These are phyloP conservation scores for Botryotinia calthae DNA, from an alignment of 2,329 filamentous ascomycete genomes.

Conservation along the genomic window DNA sequence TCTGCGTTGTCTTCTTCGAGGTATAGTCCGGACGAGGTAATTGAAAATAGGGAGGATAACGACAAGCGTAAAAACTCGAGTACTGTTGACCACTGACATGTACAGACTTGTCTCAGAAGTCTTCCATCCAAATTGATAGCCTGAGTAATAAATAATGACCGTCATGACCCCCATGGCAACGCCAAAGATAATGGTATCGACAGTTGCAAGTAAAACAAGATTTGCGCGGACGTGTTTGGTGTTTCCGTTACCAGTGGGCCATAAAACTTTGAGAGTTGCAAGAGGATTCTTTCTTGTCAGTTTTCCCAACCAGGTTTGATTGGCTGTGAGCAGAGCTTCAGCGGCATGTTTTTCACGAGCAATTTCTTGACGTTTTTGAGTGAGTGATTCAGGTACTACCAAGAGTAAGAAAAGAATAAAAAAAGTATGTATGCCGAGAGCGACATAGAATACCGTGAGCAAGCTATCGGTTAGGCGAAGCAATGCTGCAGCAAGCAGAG, in stretches of 20 bases:
- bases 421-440: conserved; percentile 66
- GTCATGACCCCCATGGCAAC: conserved; percentile 76
- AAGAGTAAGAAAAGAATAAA: conserved; percentile 73
- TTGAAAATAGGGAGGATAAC: conserved; percentile 74
- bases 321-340: conserved; percentile 40
- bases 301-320: not conserved
- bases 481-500: conserved; percentile 75
- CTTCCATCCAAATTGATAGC: conserved; percentile 77
- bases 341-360: conserved; percentile 66
- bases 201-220: conserved; percentile 72
- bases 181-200: conserved; percentile 80
- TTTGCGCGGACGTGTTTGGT: conserved; percentile 65
- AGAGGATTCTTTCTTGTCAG: conserved; percentile 63
- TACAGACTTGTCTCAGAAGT: conserved; percentile 78
- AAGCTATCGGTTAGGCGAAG: conserved; percentile 73
- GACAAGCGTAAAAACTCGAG: conserved; percentile 73
- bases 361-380: conserved; percentile 64
- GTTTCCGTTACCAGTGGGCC: conserved; percentile 65
- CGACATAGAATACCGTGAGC: conserved; percentile 80
- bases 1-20: conserved; percentile 32
- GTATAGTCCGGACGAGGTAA: conserved; percentile 61
- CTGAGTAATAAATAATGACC: conserved; percentile 81
- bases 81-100: conserved; percentile 72
- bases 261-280: conserved; percentile 73
- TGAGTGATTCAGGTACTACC: conserved; percentile 80